Evolutionary conservation across 345 rosid species (phyloP), one percentile per base, ranked within the genome.

Genomic region (Brassica cretica): DNA sequence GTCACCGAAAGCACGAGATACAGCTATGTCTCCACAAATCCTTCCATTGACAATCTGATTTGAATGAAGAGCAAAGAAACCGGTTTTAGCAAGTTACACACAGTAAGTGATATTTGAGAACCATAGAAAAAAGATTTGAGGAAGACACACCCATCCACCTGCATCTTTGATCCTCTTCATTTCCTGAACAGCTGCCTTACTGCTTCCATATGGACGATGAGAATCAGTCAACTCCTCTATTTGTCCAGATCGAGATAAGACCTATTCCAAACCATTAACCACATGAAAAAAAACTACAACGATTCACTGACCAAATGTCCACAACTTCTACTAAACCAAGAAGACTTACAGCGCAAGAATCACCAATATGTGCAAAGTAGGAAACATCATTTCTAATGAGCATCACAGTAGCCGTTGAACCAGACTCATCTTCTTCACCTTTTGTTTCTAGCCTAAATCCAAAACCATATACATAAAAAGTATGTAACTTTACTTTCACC

Each of bases 1-100:
- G 83, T 94, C 98, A 19, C 98, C 98, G 76, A 94, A 92, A 76
- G 98, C 93, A 78, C 98, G 97, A 9, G 97, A 90, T 44, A 94
- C 92, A 16, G 98, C 90, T 78, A 94, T 92, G 81, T 94, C 97
- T 18, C 96, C 96, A 32, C 98, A 94, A 37, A 94, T 92, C 86
- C 98, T 89, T 72, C 98, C 97, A 76, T 94, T 94, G 77, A 75
- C 82, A 75, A 94, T 83, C 98, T 94, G 49, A 63, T 62, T 62
- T 15, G 10, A 35, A 72, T 1, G 8, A 62, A 73, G 25, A 68
- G 44, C 58, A 67, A 21, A 44, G 8, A 33, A 19, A 58, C 19
- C 16, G n/a, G 5, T 21, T 12, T 72, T 1, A 58, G 39, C 39
- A 4, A 46, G 58, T 8, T n/a, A 18, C 30, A 65, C 51, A 21